Evolutionary conservation across 2,329 filamentous ascomycete species (phyloP), one percentile per base, ranked within the genome.

Genomic region (Aureobasidium sp.): DNA sequence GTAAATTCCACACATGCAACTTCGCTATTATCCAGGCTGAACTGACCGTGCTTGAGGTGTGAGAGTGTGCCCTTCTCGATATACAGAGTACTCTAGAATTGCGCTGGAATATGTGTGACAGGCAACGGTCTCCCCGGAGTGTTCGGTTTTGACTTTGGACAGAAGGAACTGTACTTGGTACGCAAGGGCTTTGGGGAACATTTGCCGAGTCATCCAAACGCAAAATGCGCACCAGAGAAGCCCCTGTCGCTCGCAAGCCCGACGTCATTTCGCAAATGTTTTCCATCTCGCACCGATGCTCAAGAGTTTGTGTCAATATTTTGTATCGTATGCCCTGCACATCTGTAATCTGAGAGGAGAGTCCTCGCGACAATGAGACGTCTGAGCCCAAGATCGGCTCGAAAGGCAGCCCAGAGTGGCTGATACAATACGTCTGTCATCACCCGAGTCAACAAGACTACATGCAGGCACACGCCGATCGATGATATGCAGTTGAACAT

Each of bases 401-500:
- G n/a, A 1, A 26, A 44, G 29, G 46, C 17, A 56, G 37, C 26
- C 1, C 27, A 26, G 12, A 32, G 39, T 23, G 52, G 52, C 52
- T 56, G 52, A 44, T n/a, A 36, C 37, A 20, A 20, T 20, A 20
- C 3, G 37, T 23, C 26, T 32, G 52, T 34, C 39, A 36, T 57
- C 5, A 56, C 44, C 17, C 36, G 52, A 55, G 41, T 57, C 53
- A 57, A 44, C 9, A 47, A n/a, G 42, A 37, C 5, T 29, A 42
- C 42, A 57, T 57, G 53, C 41, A 47, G 6, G 42, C 20, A 48
- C 55, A 47, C 44, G 55, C 55, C 55, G 55, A 58, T 58, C 55
- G 53, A 44, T 17, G 37, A 55, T 46, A 57, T 57, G 53, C 53
- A 57, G 53, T 39, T 57, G 53, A 20, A 57, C 39, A 23, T 46